A percentile compares a stretch with the other conserved stretches of the same genome.
These are phyloP conservation scores for Mallotus repandus DNA, from an alignment of 441 rosid species.

Conservation along the genomic window DNA sequence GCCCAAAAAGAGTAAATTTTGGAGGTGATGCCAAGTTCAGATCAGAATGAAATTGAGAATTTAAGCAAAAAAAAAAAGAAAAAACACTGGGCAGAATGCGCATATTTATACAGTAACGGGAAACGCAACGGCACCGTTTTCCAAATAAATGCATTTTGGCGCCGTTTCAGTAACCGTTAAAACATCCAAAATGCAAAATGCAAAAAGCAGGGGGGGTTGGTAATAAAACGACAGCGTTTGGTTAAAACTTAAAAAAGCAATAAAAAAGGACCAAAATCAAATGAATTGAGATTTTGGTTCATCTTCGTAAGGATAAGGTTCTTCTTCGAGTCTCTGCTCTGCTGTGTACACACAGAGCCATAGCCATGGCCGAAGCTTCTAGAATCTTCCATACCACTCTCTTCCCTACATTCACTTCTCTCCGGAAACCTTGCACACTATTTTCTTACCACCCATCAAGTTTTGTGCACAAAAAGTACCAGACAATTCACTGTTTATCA, in stretches of 20 bases:
- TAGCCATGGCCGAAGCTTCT: conserved; percentile 54
- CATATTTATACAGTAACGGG: too few relatives aligned
- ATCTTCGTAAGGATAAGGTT: conserved; percentile 29
- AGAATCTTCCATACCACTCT: conserved; percentile 48
- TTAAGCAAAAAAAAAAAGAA: too few relatives aligned
- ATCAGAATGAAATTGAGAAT: too few relatives aligned
- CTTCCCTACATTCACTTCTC: conserved; percentile 43
- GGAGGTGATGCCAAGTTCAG: too few relatives aligned
- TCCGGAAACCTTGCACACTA: conserved; percentile 25
- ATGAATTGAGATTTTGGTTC: not conserved
- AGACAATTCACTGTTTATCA: conserved; percentile 35
- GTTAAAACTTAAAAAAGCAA: too few relatives aligned
- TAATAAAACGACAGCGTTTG: not conserved
- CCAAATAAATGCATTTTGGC: too few relatives aligned
- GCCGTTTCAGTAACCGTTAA: not conserved
- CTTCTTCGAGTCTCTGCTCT: not conserved
- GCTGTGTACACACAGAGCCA: conserved; percentile 18
- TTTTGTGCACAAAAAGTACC: conserved; percentile 25
- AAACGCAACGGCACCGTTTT: too few relatives aligned
- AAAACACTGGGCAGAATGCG: too few relatives aligned
- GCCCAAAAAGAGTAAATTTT: too few relatives aligned
- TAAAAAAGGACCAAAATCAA: not conserved
- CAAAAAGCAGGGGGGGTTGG: accelerated
- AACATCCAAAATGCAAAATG: too few relatives aligned
- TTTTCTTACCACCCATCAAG: conserved; percentile 16